These are phyloP conservation scores for Xenoacremonium recifei DNA, from an alignment of 2,329 filamentous ascomycete species.

Conservation along the genomic window DNA sequence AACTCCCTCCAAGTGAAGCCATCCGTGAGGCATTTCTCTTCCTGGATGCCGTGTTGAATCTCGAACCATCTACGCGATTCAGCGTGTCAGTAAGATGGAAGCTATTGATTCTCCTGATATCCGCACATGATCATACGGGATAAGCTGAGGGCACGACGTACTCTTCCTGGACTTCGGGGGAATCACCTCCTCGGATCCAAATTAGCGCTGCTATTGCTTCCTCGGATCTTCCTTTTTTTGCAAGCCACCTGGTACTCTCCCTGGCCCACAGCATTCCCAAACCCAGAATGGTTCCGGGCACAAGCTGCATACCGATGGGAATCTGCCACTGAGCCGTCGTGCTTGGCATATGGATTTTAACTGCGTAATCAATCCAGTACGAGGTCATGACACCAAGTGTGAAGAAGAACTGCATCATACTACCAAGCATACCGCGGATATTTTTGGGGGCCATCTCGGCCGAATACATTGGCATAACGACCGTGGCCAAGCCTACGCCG, in stretches of 20 bases:
- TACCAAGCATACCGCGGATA: constrained; percentile 41
- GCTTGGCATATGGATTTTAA: constrained; percentile 34
- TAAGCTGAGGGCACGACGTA: constrained; percentile 17
- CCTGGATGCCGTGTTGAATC: constrained; percentile 44
- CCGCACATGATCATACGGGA: no score
- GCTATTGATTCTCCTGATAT: no score
- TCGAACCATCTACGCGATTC: constrained; percentile 37
- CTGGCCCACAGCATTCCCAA: constrained; percentile 48
- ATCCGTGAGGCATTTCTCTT: constrained; percentile 44
- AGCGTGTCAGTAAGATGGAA: constrained; percentile 6
- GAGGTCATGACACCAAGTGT: constrained; percentile 40
- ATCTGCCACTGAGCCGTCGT: constrained; percentile 49
- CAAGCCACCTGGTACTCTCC: constrained; percentile 47
- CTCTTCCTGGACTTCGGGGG: constrained; percentile 33
- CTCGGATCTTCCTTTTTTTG: constrained; percentile 42
- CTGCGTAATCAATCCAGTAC: constrained; percentile 48
- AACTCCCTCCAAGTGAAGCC: constrained; percentile 45
- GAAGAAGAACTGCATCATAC: constrained; percentile 45
- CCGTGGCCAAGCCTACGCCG: constrained; percentile 38
- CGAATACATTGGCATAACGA: constrained; percentile 44
- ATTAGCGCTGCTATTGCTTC: constrained; percentile 46
- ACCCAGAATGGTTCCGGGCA: constrained; percentile 45
- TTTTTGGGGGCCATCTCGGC: constrained; percentile 47
- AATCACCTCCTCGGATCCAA: constrained; percentile 50
- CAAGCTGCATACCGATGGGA: constrained; percentile 45